A percentile compares a stretch with the other conserved stretches of the same genome.
These are phyloP conservation scores for Colletotrichum echinochloae DNA, from an alignment of 2,329 filamentous ascomycete genomes.

Conservation along the genomic window DNA sequence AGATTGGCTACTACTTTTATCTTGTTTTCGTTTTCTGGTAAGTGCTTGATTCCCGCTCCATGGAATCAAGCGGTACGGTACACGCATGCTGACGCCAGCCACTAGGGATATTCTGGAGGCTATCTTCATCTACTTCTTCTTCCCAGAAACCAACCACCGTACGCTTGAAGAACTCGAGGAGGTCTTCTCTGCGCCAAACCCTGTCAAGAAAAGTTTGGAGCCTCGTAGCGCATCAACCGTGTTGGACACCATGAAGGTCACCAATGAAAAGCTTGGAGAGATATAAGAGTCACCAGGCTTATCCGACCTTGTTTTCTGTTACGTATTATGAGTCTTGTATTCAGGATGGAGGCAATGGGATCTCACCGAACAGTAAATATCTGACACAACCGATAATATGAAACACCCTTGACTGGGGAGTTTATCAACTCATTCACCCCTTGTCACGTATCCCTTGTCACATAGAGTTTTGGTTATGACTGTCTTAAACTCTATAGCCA, in stretches of 20 bases:
- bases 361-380: neutral
- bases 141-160: constrained; percentile 60
- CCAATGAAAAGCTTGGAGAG: constrained; percentile 25
- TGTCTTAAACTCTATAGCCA: neutral
- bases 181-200: constrained; percentile 61
- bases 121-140: constrained; percentile 62
- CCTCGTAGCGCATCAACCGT: constrained; percentile 58
- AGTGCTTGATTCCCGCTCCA: neutral
- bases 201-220: constrained; percentile 57
- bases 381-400: too few species aligned
- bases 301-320: neutral
- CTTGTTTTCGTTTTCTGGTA: constrained; percentile 59
- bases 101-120: constrained; percentile 53
- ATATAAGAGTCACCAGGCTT: neutral
- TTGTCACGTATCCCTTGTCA: too few species aligned
- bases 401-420: neutral
- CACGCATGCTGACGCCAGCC: neutral
- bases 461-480: neutral
- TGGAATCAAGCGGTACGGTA: neutral
- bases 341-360: neutral
- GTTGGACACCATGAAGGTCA: constrained; percentile 44
- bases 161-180: constrained; percentile 67
- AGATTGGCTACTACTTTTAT: constrained; percentile 60
- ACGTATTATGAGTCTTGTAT: neutral
- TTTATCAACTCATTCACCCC: neutral